These are phyloP conservation scores for Bisporella sp. DNA, from an alignment of 2,329 filamentous ascomycete species.

Conservation along the genomic window DNA sequence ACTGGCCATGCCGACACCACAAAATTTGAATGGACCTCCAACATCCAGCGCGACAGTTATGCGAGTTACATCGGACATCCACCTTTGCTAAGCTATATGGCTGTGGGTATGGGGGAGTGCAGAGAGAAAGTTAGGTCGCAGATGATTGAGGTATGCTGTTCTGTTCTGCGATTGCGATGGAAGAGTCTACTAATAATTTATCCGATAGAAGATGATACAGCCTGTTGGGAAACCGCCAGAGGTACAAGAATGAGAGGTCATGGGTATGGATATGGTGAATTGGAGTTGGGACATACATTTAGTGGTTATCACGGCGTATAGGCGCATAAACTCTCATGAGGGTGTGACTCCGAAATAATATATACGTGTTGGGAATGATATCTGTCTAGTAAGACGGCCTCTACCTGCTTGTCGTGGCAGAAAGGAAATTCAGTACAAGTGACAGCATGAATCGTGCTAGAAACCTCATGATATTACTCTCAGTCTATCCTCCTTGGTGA, in stretches of 20 bases:
- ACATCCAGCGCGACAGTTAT: constrained; percentile 90
- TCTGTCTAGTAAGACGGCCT: too few species aligned
- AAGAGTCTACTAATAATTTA: not conserved
- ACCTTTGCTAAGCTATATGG: constrained; percentile 80
- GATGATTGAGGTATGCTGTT: constrained; percentile 60
- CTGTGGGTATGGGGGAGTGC: constrained; percentile 80
- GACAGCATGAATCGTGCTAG: too few species aligned
- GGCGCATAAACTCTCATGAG: too few species aligned
- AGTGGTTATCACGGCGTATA: too few species aligned
- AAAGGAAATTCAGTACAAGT: too few species aligned
- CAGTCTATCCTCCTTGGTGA: too few species aligned
- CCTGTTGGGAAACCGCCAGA: constrained; percentile 61
- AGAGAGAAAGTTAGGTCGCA: constrained; percentile 71
- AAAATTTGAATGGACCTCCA: constrained; percentile 94
- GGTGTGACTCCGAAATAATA: too few species aligned
- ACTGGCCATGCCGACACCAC: constrained; percentile 96
- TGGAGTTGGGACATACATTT: too few species aligned
- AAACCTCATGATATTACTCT: too few species aligned
- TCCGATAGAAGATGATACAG: constrained; percentile 56
- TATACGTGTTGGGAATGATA: too few species aligned
- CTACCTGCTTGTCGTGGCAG: too few species aligned
- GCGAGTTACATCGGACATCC: constrained; percentile 86
- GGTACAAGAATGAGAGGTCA: constrained; percentile 36
- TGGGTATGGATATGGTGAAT: too few species aligned
- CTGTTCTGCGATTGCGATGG: not conserved